Percentiles rank a stretch among this genome's conserved stretches.
Conservation (phyloP, 768 basidiomycete genomes). For the Clitopilus hobsonii region DNA sequence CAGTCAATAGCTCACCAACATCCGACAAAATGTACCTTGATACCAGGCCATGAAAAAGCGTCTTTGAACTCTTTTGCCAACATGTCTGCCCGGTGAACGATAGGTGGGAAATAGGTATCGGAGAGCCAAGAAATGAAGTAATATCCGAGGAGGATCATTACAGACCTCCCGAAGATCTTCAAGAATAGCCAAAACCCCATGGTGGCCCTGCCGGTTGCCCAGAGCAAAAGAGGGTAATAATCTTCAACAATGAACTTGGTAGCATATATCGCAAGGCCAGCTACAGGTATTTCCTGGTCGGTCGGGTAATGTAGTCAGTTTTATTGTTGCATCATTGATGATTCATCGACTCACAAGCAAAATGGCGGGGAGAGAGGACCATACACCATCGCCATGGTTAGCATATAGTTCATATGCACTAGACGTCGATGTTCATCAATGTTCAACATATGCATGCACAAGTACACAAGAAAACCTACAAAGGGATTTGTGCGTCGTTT, state of each 20-base stretch:
- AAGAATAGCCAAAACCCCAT: background rate
- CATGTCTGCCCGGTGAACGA: background rate
- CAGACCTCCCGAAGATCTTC: conserved; percentile 6
- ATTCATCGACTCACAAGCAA: background rate
- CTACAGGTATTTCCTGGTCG: background rate
- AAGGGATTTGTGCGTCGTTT: conserved; percentile 35
- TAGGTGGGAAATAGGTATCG: background rate
- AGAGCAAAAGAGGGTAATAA: background rate
- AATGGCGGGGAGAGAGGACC: background rate
- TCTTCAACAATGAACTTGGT: background rate
- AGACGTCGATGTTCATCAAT: conserved; percentile 1
- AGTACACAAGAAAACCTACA: conserved; percentile 20
- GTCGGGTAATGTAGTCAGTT: background rate
- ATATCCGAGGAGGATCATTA: background rate
- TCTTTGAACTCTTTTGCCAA: conserved; percentile 8
- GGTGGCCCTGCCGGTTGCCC: background rate
- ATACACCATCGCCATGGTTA: conserved; percentile 7
- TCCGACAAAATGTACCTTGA: conserved; percentile 34
- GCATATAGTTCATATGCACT: conserved; percentile 37
- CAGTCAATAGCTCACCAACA: conserved; percentile 23
- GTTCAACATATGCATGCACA: too few species aligned
- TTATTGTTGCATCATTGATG: background rate
- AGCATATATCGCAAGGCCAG: background rate
- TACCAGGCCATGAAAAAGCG: conserved; percentile 8
- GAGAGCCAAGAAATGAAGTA: background rate